Base-by-base conservation (phyloP, 139 green algal genomes). In the Micromonas commoda region DNA sequence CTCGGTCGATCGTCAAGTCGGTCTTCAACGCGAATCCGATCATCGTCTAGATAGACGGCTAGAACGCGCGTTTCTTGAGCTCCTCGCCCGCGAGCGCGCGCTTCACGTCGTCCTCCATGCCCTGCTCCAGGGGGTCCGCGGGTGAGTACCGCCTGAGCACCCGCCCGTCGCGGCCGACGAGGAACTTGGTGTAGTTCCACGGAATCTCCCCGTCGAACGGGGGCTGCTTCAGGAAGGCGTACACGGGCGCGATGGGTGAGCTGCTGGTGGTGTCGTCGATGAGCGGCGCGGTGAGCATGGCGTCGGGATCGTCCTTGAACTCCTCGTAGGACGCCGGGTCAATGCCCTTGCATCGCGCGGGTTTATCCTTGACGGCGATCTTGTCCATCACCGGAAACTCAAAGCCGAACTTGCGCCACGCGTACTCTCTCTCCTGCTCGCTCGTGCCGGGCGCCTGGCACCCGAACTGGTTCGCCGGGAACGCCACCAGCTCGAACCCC, bases 351-450 rank as follows among this genome's bases (percentile, higher is more conserved):
- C 66, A 73, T 33, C 29, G 29, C 6, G 33, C 33, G 2, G 29
- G 29, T 80, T 78, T 80, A 2, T 64, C 34, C 38, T 82, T 82
- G 24, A 82, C 77, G 2, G 65, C 77, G 32, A 82, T 63, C 74
- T 82, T 82, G 51, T 82, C 77, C 63, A 82, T 77, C 35, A 82
- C 77, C 26, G 75, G 77, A 4, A 82, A 82, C 38, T 82, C 77
- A 35, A 82, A 72, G 26, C 74, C 74, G 38, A 82, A 82, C 73
- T 82, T 82, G n/a, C 33, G n/a, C 9, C 1, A 53, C 70, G 77
- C 77, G 51, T 63, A 76, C 33, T 71, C 74, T 39, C 77, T 2
- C 60, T 82, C 77, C 38, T 54, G 24, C 3, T 82, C 66, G 72
- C 34, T 71, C 52, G 73, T 74, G 13, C 75, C 73, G 24, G 77